Evolutionary conservation across 257 asterid genomes (phyloP), one percentile per base, ranked within the genome.

Genomic region (Capsicum baccatum): DNA sequence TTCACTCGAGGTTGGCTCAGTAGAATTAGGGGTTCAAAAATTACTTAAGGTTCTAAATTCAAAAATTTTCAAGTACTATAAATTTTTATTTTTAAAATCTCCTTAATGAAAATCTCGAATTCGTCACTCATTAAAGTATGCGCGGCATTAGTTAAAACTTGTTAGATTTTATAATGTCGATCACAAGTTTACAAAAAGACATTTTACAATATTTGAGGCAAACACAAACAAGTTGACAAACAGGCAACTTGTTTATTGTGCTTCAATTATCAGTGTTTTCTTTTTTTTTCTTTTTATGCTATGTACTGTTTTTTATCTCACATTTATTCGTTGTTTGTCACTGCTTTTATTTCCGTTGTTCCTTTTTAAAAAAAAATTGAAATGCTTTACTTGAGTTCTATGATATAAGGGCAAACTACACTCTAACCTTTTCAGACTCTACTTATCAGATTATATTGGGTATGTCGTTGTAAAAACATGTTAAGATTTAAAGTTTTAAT

Each of bases 231-330:
- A 19, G 21, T 58, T 58, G 19, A 19, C 37, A 62, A 59, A 16
- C 26, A 17, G 14, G 2, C 14, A 13, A 12, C 2, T 58, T 15
- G 2, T 15, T 56, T 14, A 1, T 56, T 14, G 60, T 56, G n/a
- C n/a, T 56, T 56, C 9, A 6, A 14, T 56, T 13, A 56, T 4
- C n/a, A 5, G 2, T 13, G 14, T 52, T 52, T 54, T 5, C n/a
- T 8, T 48, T 8, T 48, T 48, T 48, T 48, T 48, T 48, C 9
- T 48, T 5, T 5, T 0, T 33, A 66, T 33, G 19, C 2, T 66
- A 13, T 6, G 47, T 66, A 66, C 3, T 6, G 0, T 12, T 33
- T 64, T 33, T 0, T n/a, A 66, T 66, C 12, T 33, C n/a, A 0
- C 9, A 66, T 66, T 33, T 66, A 2, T 16, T 66, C 3, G 6